These are phyloP conservation scores for Phytophthora ohioensis DNA, from an alignment of 352 stramenopile species.

Conservation along the genomic window DNA sequence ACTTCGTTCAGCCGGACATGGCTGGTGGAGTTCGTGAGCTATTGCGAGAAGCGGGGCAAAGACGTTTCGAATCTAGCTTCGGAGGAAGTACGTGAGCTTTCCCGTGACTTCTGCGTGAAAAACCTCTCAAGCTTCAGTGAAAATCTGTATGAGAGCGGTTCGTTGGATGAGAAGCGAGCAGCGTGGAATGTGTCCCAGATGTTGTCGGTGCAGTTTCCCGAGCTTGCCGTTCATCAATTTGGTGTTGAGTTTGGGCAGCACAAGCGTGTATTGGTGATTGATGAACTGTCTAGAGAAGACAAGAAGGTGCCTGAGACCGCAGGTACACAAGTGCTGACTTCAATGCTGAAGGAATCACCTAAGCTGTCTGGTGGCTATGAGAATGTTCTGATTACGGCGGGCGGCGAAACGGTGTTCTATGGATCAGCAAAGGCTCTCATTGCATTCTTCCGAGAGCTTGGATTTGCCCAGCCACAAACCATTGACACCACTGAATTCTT, in stretches of 20 bases:
- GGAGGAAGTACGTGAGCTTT: slow-evolving; percentile 17
- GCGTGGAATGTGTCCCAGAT: slow-evolving; percentile 30
- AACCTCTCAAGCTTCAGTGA: slow-evolving; percentile 28
- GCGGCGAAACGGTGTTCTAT: slow-evolving; percentile 29
- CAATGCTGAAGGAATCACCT: slow-evolving; percentile 30
- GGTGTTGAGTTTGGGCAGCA: slow-evolving; percentile 30
- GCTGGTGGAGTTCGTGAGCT: slow-evolving; percentile 21
- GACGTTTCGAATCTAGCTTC: slow-evolving; percentile 12
- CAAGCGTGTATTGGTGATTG: slow-evolving; percentile 30
- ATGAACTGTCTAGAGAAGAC: slow-evolving; percentile 19
- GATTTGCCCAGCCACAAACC: slow-evolving; percentile 7
- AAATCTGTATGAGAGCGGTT: slow-evolving; percentile 31
- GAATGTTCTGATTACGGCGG: slow-evolving; percentile 29
- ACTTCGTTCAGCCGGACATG: slow-evolving; percentile 7
- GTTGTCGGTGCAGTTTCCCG: slow-evolving; percentile 28
- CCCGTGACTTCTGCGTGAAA: slow-evolving; percentile 22
- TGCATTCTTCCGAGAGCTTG: slow-evolving; percentile 17
- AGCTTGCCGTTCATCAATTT: slow-evolving; percentile 33
- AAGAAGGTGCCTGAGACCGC: slow-evolving; percentile 14
- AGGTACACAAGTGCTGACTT: slow-evolving; percentile 16
- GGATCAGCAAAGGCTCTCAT: slow-evolving; percentile 26
- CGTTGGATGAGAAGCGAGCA: slow-evolving; percentile 32
- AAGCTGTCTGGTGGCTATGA: slow-evolving; percentile 22
- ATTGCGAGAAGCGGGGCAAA: slow-evolving; percentile 24
- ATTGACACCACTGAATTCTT: slow-evolving; percentile 22